Evolutionary conservation across 2,329 filamentous ascomycete species (phyloP), one percentile per base, ranked within the genome.

Genomic region (Podosphaera fusca): DNA sequence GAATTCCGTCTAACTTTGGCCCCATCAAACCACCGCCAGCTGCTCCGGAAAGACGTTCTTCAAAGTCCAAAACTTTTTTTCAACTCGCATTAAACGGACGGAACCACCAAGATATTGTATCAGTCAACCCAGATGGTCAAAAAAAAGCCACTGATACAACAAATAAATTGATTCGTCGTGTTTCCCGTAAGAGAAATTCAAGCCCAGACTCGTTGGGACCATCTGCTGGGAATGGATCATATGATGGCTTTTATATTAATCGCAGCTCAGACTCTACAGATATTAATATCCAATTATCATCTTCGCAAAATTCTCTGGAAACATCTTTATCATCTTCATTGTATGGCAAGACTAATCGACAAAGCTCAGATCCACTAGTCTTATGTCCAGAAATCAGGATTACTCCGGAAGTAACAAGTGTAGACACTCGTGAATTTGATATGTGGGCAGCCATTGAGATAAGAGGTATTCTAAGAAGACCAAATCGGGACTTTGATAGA

Each of bases 371-470:
- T 6, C 33, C 57, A 9, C 56, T 62, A 30, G 56, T 65, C 45
- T 58, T 68, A 2, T 65, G 58, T 34, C 66, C 67, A 5, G 60
- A 66, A 33, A 62, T 69, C 29, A 61, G 56, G 9, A 58, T 69
- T 56, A 68, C 64, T 4, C 62, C 68, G 3, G 66, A 69, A 60
- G 64, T 55, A 34, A 60, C 49, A 4, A 63, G 58, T 58, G 59
- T 70, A 8, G 63, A 66, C 55, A 64, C 61, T 53, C 63, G 62
- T 45, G 60, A 57, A 33, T 65, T 64, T 12, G 63, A 62, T 30
- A 61, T 70, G 5, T 69, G 68, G 65, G 62, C 67, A 4, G 67
- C 68, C n/a, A 61, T 71, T 53, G 65, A 68, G 55, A 59, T 72
- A 40, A 64, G 62, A 29, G 69, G 67, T 14, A 54, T 59, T 42